These are phyloP conservation scores for Leptographium wingfieldii DNA, from an alignment of 2,329 filamentous ascomycete species.

Conservation along the genomic window DNA sequence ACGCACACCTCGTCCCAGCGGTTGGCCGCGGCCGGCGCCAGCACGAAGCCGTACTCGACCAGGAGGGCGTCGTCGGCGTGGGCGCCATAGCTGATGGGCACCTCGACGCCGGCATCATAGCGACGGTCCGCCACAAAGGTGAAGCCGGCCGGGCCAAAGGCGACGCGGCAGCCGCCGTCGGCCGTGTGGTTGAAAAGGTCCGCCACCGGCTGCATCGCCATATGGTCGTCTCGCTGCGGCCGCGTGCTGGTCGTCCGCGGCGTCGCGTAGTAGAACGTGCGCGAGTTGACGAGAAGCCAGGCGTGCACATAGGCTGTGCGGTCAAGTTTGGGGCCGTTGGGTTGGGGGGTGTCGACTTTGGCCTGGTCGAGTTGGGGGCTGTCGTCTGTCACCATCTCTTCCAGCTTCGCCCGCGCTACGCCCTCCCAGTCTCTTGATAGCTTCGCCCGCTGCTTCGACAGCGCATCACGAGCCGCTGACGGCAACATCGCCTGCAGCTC, in stretches of 20 bases:
- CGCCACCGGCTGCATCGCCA: conserved; percentile 58
- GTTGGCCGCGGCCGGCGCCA: conserved; percentile 23
- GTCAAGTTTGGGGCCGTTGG: too few species aligned
- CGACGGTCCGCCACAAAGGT: conserved; percentile 35
- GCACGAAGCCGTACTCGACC: conserved; percentile 48
- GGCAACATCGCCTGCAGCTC: conserved; percentile 36
- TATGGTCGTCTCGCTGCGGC: conserved; percentile 39
- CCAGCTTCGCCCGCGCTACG: background rate
- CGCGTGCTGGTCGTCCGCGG: conserved; percentile 29
- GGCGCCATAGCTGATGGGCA: conserved; percentile 55
- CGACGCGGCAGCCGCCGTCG: conserved; percentile 36
- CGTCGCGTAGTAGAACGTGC: conserved; percentile 45
- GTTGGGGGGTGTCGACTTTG: too few species aligned
- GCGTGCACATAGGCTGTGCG: conserved; percentile 28
- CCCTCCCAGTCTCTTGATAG: conserved; percentile 27
- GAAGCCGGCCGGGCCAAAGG: conserved; percentile 38
- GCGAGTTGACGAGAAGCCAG: conserved; percentile 48
- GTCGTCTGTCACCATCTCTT: too few species aligned
- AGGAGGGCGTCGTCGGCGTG: conserved; percentile 64
- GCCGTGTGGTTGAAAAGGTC: conserved; percentile 53
- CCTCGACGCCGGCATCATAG: conserved; percentile 47
- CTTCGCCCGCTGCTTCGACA: conserved; percentile 38
- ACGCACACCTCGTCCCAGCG: conserved; percentile 35
- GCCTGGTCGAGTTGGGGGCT: too few species aligned
- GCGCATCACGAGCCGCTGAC: conserved; percentile 26